Percentiles rank a stretch among this genome's conserved stretches.
Evolutionary conservation across 2,329 filamentous ascomycete genomes (phyloP).

Genomic region (Phialophora expanda): DNA sequence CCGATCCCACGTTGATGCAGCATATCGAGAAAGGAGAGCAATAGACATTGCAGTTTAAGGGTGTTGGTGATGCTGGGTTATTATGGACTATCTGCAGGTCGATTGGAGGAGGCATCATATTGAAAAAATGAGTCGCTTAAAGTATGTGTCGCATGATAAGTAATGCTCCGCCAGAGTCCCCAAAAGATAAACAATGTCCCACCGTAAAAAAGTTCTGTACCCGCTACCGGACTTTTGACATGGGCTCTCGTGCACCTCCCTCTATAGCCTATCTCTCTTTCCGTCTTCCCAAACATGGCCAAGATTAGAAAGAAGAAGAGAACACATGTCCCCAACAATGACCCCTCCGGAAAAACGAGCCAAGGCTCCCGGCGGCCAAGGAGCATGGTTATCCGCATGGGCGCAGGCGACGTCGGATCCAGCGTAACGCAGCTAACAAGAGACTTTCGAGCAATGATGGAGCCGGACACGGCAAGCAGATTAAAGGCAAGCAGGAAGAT

Average conservation of each 20-base stretch:
- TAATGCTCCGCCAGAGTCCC: not conserved
- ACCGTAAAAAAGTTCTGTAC: not conserved
- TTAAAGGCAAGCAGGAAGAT: conserved; percentile 63
- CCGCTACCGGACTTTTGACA: not conserved
- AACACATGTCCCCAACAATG: conserved; percentile 74
- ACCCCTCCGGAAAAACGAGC: conserved; percentile 63
- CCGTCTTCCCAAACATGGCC: conserved; percentile 63
- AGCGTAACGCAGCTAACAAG: conserved; percentile 89
- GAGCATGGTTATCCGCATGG: conserved; percentile 98
- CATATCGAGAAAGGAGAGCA: not conserved
- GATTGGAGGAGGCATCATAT: not conserved
- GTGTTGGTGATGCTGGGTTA: not conserved
- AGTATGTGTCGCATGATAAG: not conserved
- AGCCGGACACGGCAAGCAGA: conserved; percentile 87
- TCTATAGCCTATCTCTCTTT: not conserved
- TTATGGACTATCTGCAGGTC: not conserved
- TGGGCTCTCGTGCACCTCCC: not conserved
- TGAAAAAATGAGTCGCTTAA: not conserved
- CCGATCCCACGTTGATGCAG: not conserved
- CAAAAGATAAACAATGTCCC: not conserved
- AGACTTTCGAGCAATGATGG: conserved; percentile 92
- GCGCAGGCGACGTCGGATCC: conserved; percentile 88
- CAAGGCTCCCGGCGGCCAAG: conserved; percentile 76
- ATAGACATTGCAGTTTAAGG: not conserved
- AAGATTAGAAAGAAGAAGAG: conserved; percentile 84